phyloP scores from a whole-genome alignment of 441 rosid species.

The Populus hybrid region DNA sequence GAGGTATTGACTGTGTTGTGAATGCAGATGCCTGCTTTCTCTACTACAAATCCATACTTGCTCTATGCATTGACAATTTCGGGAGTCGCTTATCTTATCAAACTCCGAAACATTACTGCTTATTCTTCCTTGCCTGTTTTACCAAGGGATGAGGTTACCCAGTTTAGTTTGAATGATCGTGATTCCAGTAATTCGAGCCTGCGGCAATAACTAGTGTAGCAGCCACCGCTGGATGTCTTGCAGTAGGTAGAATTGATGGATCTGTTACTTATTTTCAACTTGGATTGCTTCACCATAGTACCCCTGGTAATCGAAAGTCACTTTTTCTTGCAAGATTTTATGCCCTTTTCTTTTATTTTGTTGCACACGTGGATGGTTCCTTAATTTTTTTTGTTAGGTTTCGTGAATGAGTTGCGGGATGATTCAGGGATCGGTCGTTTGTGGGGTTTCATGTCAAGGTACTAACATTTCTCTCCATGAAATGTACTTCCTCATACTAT shows the following conservation, averaged over 20 bases:
- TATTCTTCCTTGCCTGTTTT: constrained; percentile 48
- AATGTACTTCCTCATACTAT: neutral
- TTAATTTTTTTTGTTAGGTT: constrained; percentile 40
- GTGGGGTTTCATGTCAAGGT: constrained; percentile 94
- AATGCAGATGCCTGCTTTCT: constrained; percentile 41
- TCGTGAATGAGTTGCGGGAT: constrained; percentile 68
- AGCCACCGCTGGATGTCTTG: constrained; percentile 58
- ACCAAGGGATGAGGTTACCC: constrained; percentile 43
- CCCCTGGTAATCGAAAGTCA: constrained; percentile 47
- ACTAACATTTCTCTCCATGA: constrained; percentile 8
- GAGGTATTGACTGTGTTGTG: neutral
- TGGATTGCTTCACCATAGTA: constrained; percentile 37
- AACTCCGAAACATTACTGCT: constrained; percentile 43
- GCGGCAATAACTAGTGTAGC: constrained; percentile 46
- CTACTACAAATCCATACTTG: constrained; percentile 31
- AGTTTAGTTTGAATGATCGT: constrained; percentile 48
- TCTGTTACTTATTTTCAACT: constrained; percentile 64
- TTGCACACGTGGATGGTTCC: neutral
- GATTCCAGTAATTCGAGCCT: constrained; percentile 24
- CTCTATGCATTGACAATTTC: constrained; percentile 64
- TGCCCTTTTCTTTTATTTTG: constrained; percentile 7
- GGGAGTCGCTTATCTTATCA: constrained; percentile 64
- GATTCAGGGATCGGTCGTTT: constrained; percentile 76
- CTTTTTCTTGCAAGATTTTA: neutral
- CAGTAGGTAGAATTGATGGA: constrained; percentile 72